Evolutionary conservation across 2,329 filamentous ascomycete genomes (phyloP).

Genomic region (Onygenales sp.): DNA sequence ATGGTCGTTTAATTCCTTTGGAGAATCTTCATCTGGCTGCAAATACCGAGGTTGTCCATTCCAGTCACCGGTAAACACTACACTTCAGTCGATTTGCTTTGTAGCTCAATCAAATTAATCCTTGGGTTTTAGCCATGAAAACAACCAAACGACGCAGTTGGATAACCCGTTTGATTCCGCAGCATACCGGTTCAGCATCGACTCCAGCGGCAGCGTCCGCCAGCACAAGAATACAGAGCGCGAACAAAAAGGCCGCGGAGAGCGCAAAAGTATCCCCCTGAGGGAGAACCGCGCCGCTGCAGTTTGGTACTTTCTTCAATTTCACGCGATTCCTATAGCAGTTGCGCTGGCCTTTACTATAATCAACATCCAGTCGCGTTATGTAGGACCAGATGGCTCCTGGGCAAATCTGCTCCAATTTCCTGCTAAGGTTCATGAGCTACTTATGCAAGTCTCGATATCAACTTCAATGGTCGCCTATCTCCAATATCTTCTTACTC

Average conservation of each 20-base stretch:
- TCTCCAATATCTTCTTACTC: not conserved
- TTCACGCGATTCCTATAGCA: not conserved
- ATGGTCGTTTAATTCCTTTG: too few relatives aligned
- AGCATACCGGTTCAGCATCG: not conserved
- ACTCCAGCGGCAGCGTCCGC: not conserved
- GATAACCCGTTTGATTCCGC: too few relatives aligned
- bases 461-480: not conserved
- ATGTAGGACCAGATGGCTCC: not conserved
- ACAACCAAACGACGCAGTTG: too few relatives aligned
- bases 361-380: not conserved
- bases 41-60: too few relatives aligned
- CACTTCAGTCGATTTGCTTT: too few relatives aligned
- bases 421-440: conserved; percentile 1
- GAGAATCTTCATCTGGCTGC: too few relatives aligned
- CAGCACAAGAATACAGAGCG: not conserved
- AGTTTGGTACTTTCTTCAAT: not conserved
- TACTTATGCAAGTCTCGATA: conserved; percentile 2
- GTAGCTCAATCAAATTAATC: too few relatives aligned
- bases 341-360: not conserved
- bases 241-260: not conserved
- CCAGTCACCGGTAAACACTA: too few relatives aligned
- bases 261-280: not conserved
- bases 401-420: not conserved
- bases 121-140: too few relatives aligned
- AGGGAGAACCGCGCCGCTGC: not conserved